Evolutionary conservation across 2,329 filamentous ascomycete species (phyloP).

Genomic region (Plenodomus tracheiphilus): DNA sequence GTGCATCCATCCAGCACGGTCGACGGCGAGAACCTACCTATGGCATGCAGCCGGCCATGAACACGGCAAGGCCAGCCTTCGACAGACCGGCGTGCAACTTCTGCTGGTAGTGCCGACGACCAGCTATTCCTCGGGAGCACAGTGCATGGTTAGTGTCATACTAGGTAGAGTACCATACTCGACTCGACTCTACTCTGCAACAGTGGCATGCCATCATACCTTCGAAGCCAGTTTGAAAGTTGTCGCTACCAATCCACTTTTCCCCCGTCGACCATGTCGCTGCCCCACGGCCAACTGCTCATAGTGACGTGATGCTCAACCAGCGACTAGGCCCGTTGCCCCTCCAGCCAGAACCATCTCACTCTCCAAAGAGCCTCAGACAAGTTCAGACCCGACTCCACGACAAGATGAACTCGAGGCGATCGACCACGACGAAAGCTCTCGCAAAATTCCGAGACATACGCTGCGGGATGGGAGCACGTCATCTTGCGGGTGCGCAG

Average conservation of each 20-base stretch:
- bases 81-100: too few species aligned
- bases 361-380: too few species aligned
- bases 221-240: slow-evolving; percentile 2
- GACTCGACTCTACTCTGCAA: too few species aligned
- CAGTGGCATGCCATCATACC: neutral
- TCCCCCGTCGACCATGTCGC: slow-evolving; percentile 3
- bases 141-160: too few species aligned
- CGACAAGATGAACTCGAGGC: neutral
- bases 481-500: neutral
- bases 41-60: neutral
- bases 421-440: neutral
- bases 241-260: slow-evolving; percentile 2
- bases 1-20: too few species aligned
- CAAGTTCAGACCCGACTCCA: neutral
- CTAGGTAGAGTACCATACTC: too few species aligned
- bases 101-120: too few species aligned
- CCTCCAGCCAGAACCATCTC: too few species aligned
- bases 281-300: neutral
- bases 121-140: too few species aligned
- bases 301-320: neutral
- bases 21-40: too few species aligned
- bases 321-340: too few species aligned
- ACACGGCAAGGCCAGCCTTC: too few species aligned
- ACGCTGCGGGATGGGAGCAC: neutral
- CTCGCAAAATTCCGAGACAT: neutral